Conservation (phyloP, 306 rosid genomes). For the Vachellia pachyceras region DNA sequence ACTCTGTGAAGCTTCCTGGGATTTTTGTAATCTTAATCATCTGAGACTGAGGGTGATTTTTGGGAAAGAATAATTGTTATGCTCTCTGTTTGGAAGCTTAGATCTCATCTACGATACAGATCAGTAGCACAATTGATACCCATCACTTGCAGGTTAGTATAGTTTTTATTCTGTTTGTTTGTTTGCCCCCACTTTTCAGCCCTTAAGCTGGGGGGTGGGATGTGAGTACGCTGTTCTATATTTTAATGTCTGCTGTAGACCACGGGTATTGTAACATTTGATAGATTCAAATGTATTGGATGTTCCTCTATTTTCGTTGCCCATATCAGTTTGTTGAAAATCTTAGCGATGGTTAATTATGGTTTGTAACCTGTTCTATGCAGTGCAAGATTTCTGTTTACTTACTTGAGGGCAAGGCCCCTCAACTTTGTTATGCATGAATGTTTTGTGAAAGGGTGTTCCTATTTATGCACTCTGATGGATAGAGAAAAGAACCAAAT, state of each 20-base stretch:
- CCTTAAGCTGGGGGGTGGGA: constrained; percentile 10
- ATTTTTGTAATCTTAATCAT: constrained; percentile 16
- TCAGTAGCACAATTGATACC: constrained; percentile 9
- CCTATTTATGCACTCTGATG: not conserved
- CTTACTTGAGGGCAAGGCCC: no score
- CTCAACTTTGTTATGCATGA: constrained; percentile 10
- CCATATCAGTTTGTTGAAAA: not conserved
- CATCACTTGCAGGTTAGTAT: constrained; percentile 28
- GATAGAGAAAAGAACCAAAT: not conserved
- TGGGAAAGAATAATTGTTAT: constrained; percentile 35
- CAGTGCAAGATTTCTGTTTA: not conserved
- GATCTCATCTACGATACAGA: constrained; percentile 19
- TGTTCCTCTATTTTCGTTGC: constrained; percentile 4
- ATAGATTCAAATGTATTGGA: constrained; percentile 2
- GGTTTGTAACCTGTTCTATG: constrained; percentile 10
- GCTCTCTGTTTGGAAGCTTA: constrained; percentile 45
- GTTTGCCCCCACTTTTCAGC: constrained; percentile 13
- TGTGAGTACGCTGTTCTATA: constrained; percentile 3
- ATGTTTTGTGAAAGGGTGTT: not conserved
- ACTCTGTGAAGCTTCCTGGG: constrained; percentile 30
- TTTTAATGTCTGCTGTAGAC: constrained; percentile 11
- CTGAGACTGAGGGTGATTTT: constrained; percentile 45
- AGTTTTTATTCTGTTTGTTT: constrained; percentile 9
- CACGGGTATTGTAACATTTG: not conserved
- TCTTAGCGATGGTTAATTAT: not conserved